Evolutionary conservation across 73 alveolate species (phyloP), one percentile per base, ranked within the genome.

Genomic region (Paramecium caudatum): DNA sequence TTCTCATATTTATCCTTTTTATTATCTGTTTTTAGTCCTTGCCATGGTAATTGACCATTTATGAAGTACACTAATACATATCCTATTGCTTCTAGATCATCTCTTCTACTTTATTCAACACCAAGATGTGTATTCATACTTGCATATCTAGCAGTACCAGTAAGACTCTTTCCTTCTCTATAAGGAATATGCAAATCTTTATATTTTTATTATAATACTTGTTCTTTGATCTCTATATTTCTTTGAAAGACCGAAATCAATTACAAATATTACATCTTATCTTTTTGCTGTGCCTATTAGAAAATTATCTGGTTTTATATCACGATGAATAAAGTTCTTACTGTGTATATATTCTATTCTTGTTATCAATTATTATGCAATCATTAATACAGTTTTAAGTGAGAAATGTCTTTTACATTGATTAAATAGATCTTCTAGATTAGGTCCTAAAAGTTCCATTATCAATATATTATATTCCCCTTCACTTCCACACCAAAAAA

Each of bases 401-500:
- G 95, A 80, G 47, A 94, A 85, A 78, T 90, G 90, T 21, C 94
- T 61, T 27, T 93, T 46, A 83, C 96, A 90, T 0, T 47, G 62
- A 78, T 94, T 82, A 39, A 91, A 93, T 27, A 94, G 63, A 55
- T 90, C 96, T 82, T 94, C 96, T 27, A 94, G 61, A 17, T 92
- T 90, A 25, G 95, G 93, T 1, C 96, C 98, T 49, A 93, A 39
- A 68, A 91, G 45, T n/a, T 94, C 96, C 36, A 94, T 80, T 3
- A 91, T 93, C 62, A 94, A 43, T 2, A 78, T 90, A 74, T 94
- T 94, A 21, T 65, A 93, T 13, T 94, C 95, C 39, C 95, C 95
- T 94, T 95, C 97, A 30, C 61, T 87, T 9, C 99, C 98, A 34
- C 27, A 93, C 94, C 97, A 96, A 81, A 93, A 83, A 17, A 96